A percentile compares a stretch with the other conserved stretches of the same genome.
Evolutionary conservation across 2,329 filamentous ascomycete species (phyloP).

Genomic region (Pyrenophora seminiperda): DNA sequence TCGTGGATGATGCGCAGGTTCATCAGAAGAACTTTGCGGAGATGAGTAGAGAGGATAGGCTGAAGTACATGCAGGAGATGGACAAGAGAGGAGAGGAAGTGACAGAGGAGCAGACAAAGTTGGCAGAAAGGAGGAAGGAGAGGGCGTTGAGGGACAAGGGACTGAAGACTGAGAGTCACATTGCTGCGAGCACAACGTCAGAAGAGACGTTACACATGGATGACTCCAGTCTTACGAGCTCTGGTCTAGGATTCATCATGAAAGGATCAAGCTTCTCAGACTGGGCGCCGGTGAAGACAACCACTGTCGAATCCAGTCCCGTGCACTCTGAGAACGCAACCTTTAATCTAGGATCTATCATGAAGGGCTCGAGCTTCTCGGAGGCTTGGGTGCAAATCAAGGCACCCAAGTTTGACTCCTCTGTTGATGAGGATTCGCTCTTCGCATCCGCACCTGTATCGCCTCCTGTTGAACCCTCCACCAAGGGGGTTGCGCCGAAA

Average conservation of each 20-base stretch:
- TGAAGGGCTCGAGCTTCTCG: constrained; percentile 34
- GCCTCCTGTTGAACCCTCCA: constrained; percentile 12
- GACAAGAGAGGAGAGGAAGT: constrained; percentile 60
- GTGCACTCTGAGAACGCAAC: constrained; percentile 9
- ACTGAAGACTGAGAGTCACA: constrained; percentile 28
- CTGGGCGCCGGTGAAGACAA: constrained; percentile 1
- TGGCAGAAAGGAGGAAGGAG: constrained; percentile 57
- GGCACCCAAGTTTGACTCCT: constrained; percentile 8
- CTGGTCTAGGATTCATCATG: constrained; percentile 33
- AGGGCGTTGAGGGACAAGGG: constrained; percentile 57
- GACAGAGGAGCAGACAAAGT: constrained; percentile 52
- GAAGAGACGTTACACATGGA: constrained; percentile 20
- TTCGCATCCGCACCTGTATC: not conserved
- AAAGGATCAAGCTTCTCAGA: constrained; percentile 31
- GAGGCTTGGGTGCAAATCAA: constrained; percentile 15
- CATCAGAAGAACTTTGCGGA: constrained; percentile 69
- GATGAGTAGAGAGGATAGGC: constrained; percentile 62
- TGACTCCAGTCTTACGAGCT: constrained; percentile 16
- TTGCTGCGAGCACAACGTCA: constrained; percentile 18
- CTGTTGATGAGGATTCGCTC: not conserved
- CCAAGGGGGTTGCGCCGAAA: constrained; percentile 14
- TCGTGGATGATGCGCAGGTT: constrained; percentile 77
- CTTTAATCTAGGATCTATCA: constrained; percentile 31
- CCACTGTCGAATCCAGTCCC: not conserved
- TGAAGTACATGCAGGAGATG: constrained; percentile 64